phyloP scores from a whole-genome alignment of 768 basidiomycete genomes.

The Fomitopsis serialis region DNA sequence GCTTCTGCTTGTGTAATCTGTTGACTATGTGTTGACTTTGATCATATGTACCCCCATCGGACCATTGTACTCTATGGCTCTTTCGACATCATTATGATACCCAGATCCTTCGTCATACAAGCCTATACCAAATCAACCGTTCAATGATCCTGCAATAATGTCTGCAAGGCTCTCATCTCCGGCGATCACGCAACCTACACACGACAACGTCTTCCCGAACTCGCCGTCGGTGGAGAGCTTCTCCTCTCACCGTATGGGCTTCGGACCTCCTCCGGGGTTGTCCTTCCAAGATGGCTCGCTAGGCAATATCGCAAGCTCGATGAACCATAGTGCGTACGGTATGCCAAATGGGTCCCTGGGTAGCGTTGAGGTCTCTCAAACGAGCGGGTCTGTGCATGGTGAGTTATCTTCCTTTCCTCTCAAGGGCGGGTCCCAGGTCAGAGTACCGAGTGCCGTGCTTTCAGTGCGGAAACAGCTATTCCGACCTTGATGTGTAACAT shows the following conservation, averaged over 20 bases:
- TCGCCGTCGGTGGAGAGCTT: constrained; percentile 12
- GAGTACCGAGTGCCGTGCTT: constrained; percentile 87
- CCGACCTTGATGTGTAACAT: constrained; percentile 52
- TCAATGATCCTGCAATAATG: constrained; percentile 78
- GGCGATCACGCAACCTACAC: constrained; percentile 17
- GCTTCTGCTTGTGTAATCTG: constrained; percentile 35
- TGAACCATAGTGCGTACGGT: constrained; percentile 15
- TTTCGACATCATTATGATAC: constrained; percentile 12
- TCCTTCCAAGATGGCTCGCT: constrained; percentile 33
- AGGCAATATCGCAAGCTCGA: constrained; percentile 27
- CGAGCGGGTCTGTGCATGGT: constrained; percentile 50
- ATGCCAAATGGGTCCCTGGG: constrained; percentile 16
- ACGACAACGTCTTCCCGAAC: constrained; percentile 16
- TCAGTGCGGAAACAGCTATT: constrained; percentile 82
- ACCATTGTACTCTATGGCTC: constrained; percentile 20
- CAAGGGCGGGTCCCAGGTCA: constrained; percentile 75
- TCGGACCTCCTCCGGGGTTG: constrained; percentile 67
- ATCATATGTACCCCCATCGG: constrained; percentile 3
- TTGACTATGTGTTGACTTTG: constrained; percentile 27
- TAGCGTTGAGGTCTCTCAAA: constrained; percentile 26
- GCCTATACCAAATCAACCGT: constrained; percentile 38
- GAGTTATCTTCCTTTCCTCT: constrained; percentile 51
- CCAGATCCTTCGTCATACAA: constrained; percentile 28
- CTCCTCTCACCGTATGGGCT: constrained; percentile 11
- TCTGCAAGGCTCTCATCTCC: constrained; percentile 57